Conservation (phyloP, 805 yeast genomes). For the Kodamaea kaohsiungensis region DNA sequence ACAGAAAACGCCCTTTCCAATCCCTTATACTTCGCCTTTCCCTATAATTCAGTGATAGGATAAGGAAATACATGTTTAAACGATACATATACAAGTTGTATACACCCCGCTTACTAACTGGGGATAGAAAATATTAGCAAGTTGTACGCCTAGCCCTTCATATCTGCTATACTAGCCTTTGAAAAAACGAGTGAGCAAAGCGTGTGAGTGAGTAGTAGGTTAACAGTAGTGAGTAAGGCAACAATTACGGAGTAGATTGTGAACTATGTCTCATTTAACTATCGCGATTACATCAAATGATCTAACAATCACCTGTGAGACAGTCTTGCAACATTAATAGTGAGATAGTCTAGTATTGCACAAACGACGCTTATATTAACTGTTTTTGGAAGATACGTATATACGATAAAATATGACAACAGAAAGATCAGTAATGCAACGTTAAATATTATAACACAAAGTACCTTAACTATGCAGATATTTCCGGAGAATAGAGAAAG, state of each 20-base stretch:
- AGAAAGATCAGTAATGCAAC: background rate
- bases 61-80: background rate
- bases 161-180: no score
- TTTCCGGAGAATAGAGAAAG: background rate
- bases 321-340: no score
- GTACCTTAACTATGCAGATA: background rate
- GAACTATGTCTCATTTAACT: no score
- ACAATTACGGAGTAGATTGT: no score
- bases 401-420: background rate
- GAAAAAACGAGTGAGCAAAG: no score
- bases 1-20: background rate
- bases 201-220: no score
- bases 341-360: no score
- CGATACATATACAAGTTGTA: background rate
- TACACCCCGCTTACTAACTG: background rate
- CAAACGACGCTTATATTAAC: background rate
- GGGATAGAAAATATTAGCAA: background rate
- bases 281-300: no score
- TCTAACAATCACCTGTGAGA: no score
- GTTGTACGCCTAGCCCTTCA: no score
- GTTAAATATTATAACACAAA: background rate
- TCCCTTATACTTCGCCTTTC: background rate
- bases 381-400: background rate
- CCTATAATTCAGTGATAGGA: background rate
- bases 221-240: no score